Conservation (phyloP, 345 rosid genomes). For the Heritiera littoralis region DNA sequence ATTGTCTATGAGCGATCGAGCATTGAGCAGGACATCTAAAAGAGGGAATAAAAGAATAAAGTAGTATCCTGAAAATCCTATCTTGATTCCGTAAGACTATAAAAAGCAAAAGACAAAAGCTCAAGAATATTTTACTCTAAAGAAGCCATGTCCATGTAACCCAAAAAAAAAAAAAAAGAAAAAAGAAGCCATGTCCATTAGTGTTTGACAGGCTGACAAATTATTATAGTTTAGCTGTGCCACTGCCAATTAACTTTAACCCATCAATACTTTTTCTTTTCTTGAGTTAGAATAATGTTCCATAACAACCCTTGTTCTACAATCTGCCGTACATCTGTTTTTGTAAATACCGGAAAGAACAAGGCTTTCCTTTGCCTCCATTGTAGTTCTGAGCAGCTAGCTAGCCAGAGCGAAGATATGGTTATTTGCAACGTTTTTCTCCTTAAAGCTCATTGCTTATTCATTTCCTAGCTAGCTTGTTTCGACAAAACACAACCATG, state of each 20-base stretch:
- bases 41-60: not conserved
- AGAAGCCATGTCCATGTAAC: not conserved
- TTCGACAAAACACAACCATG: too few relatives aligned
- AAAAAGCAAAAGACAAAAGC: not conserved
- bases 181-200: not conserved
- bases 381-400: too few relatives aligned
- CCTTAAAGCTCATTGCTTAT: too few relatives aligned
- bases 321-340: not conserved
- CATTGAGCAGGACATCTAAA: not conserved
- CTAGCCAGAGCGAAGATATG: too few relatives aligned
- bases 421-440: too few relatives aligned
- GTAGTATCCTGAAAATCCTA: slow-evolving; percentile 14
- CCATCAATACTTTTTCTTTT: too few relatives aligned
- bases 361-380: too few relatives aligned
- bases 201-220: slow-evolving; percentile 16
- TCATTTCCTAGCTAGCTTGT: too few relatives aligned
- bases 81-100: slow-evolving; percentile 8
- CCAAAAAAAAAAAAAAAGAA: too few relatives aligned
- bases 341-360: not conserved
- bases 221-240: not conserved
- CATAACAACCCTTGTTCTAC: not conserved
- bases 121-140: not conserved
- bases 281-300: not conserved
- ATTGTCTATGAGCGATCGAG: not conserved
- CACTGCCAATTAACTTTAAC: too few relatives aligned